phyloP scores from a whole-genome alignment of 2,329 filamentous ascomycete genomes.

The Penicillium sp. region DNA sequence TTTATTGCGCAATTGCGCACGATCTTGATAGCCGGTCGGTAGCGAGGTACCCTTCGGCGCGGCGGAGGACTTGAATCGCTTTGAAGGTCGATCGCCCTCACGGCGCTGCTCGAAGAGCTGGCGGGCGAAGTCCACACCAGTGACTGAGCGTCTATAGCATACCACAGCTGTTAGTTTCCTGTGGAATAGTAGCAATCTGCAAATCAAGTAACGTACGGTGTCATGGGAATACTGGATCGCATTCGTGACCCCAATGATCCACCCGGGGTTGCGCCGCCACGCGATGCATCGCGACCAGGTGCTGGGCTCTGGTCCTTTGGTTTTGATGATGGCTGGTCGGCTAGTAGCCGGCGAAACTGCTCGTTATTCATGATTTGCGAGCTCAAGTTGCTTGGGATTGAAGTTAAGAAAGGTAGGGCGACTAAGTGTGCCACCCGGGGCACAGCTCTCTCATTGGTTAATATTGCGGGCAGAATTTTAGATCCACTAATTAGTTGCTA shows the following conservation, averaged over 20 bases:
- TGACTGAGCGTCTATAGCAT: conserved; percentile 61
- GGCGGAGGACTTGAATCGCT: conserved; percentile 70
- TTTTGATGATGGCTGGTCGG: conserved; percentile 46
- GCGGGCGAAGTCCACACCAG: conserved; percentile 70
- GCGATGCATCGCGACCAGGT: conserved; percentile 27
- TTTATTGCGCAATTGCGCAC: conserved; percentile 64
- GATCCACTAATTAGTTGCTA: no score
- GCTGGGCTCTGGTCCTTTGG: conserved; percentile 11
- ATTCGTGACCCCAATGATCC: conserved; percentile 70
- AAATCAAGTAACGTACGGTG: conserved; percentile 62
- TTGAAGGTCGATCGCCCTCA: conserved; percentile 54
- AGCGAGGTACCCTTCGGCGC: conserved; percentile 81
- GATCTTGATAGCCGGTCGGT: conserved; percentile 78
- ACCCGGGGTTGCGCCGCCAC: conserved; percentile 50
- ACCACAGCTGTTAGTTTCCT: not conserved
- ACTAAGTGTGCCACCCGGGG: no score
- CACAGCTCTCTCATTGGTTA: no score
- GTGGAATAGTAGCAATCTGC: not conserved
- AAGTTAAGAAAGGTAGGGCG: conserved; percentile 8
- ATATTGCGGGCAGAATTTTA: no score
- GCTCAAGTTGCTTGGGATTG: not conserved
- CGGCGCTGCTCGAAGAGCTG: conserved; percentile 75
- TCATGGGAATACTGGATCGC: conserved; percentile 86
- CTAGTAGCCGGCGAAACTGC: conserved; percentile 80
- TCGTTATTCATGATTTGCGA: conserved; percentile 78